phyloP scores from a whole-genome alignment of 148 eudicot genomes.

The Silene uniflora region DNA sequence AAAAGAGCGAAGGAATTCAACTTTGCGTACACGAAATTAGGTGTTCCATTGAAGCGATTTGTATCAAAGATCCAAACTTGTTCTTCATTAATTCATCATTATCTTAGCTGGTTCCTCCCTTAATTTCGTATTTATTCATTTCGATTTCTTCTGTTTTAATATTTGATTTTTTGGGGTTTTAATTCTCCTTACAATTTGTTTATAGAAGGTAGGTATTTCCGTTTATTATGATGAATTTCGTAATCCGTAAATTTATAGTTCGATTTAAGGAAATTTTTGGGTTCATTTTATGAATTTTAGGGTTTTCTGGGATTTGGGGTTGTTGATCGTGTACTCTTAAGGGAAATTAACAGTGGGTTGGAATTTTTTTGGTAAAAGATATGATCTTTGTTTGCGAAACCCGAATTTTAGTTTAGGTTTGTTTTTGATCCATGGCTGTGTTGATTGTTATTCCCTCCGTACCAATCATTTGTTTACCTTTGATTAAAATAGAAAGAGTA shows the following conservation, averaged over 20 bases:
- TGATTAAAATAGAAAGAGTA: too few relatives aligned
- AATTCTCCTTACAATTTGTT: neutral
- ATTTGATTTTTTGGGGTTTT: conserved; percentile 1
- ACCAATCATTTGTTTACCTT: neutral
- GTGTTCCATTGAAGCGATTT: neutral
- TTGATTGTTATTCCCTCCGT: neutral
- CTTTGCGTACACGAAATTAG: too few relatives aligned
- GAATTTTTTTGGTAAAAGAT: neutral
- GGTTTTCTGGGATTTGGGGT: neutral
- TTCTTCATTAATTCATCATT: conserved; percentile 19
- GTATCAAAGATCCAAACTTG: conserved; percentile 27
- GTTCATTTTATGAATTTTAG: neutral
- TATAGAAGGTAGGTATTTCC: conserved; percentile 17
- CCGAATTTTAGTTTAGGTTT: neutral
- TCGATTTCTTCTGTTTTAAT: conserved; percentile 4
- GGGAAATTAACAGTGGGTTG: neutral
- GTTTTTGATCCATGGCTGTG: neutral
- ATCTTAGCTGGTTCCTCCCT: conserved; percentile 20
- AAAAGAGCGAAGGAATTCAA: too few relatives aligned
- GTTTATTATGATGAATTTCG: neutral
- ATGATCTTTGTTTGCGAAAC: neutral
- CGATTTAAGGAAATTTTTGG: conserved; percentile 3
- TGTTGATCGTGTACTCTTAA: neutral
- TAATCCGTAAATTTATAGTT: neutral
- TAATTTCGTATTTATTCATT: neutral